Conservation (phyloP, 257 asterid genomes). For the Verbascum thapsus region DNA sequence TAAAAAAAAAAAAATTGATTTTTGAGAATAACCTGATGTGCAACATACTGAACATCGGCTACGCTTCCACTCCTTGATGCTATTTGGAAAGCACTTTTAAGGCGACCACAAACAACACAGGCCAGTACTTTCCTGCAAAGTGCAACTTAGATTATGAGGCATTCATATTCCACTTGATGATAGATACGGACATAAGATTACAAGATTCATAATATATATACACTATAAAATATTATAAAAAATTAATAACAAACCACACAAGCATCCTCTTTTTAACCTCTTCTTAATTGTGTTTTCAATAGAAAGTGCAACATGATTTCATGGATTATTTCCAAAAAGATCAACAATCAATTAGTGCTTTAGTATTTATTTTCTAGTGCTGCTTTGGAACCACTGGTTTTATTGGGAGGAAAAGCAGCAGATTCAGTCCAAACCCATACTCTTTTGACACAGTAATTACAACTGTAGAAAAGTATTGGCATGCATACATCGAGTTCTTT, state of each 20-base stretch:
- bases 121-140: constrained; percentile 92
- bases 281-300: constrained; percentile 15
- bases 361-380: not conserved
- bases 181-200: not conserved
- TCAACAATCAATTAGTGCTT: constrained; percentile 2
- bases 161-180: constrained; percentile 24
- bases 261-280: not conserved
- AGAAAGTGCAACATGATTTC: constrained; percentile 1
- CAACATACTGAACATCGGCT: constrained; percentile 97
- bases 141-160: constrained; percentile 30
- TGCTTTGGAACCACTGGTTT: not conserved
- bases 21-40: constrained; percentile 76
- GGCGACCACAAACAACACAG: constrained; percentile 96
- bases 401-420: not conserved
- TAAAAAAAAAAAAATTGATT: constrained; percentile 15
- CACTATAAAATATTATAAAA: too few species aligned
- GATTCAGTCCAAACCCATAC: constrained; percentile 18
- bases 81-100: constrained; percentile 95
- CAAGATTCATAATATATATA: constrained; percentile 6
- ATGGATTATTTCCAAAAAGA: not conserved
- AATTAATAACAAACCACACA: too few species aligned
- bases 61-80: constrained; percentile 99
- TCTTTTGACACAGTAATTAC: constrained; percentile 6
- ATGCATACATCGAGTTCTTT: constrained; percentile 9
- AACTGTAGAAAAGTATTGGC: not conserved